phyloP scores from a whole-genome alignment of 2,329 filamentous ascomycete species.

The Ophiostoma perfectum region DNA sequence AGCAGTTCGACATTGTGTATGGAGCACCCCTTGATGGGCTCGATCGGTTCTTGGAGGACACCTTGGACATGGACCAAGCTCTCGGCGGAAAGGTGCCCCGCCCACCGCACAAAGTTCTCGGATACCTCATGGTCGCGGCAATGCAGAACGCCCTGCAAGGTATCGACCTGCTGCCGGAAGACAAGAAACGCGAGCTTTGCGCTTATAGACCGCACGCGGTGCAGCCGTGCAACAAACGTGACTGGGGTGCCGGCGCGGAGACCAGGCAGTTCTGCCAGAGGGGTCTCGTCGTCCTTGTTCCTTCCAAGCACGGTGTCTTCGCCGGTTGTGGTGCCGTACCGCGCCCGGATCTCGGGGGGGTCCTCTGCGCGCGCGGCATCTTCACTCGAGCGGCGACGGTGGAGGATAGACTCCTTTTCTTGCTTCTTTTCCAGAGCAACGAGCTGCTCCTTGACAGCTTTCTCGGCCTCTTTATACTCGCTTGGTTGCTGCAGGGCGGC shows the following conservation, averaged over 20 bases:
- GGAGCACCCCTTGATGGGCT: conserved; percentile 68
- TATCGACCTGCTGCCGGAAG: conserved; percentile 75
- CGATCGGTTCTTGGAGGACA: conserved; percentile 64
- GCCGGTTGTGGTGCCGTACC: conserved; percentile 31
- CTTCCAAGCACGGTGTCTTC: conserved; percentile 27
- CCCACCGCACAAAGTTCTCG: conserved; percentile 77
- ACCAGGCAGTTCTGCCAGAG: conserved; percentile 27
- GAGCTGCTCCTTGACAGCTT: conserved; percentile 33
- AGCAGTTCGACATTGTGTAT: conserved; percentile 72
- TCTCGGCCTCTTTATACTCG: conserved; percentile 29
- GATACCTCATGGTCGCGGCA: conserved; percentile 53
- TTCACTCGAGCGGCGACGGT: conserved; percentile 36
- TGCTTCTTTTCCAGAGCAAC: conserved; percentile 35
- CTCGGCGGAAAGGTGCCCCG: conserved; percentile 73
- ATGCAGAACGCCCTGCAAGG: conserved; percentile 74
- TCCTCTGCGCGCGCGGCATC: conserved; percentile 31
- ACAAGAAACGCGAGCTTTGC: conserved; percentile 78
- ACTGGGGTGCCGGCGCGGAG: conserved; percentile 50
- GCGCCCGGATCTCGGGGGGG: conserved; percentile 30
- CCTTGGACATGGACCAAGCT: conserved; percentile 73
- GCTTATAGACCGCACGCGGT: conserved; percentile 76
- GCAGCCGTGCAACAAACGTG: conserved; percentile 64
- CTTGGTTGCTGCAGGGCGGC: conserved; percentile 32
- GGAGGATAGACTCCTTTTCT: conserved; percentile 31
- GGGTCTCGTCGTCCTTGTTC: conserved; percentile 25